Base-by-base conservation (phyloP, 192 early-diverging fungal species). In the Coemansia umbellata region DNA sequence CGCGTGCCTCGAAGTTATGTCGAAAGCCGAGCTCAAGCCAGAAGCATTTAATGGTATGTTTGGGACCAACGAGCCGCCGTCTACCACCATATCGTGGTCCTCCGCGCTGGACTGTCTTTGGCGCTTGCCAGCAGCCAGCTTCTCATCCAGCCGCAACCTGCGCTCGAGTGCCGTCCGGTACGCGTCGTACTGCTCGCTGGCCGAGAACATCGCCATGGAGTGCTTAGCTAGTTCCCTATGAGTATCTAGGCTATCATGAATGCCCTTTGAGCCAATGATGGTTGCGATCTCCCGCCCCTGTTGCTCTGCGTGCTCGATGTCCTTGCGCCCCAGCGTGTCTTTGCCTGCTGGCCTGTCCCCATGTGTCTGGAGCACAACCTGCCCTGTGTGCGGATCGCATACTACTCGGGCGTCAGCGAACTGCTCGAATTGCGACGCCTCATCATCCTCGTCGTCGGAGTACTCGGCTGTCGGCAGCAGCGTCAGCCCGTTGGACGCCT, bases 291-390 rank as follows among this genome's bases (percentile, higher is more conserved):
- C 32, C 1, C 10, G 15, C 4, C 68, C 68, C 18, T 64, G 82
- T 42, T 82, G 27, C 44, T 70, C 42, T 26, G 79, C 53, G 9
- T 87, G 53, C 65, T 67, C 5, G 49, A 64, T 10, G 50, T 84
- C 52, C 43, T 77, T 8, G 5, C 22, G 39, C 26, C 47, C 26
- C 7, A 45, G 33, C 33, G 33, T 7, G 11, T 27, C 14, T 10
- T 45, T 43, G 10, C 18, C 23, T 26, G 22, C 31, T 21, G 39
- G 4, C 43, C n/a, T 18, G 10, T 35, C 33, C 33, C n/a, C 33
- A 8, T 14, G 33, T 14, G 10, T 8, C 37, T 5, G 59, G 24
- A 63, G 26, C 9, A 50, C 52, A 1, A 37, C 50, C 28, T 61
- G 41, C 15, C 58, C 66, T 2, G 42, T 62, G 5, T 53, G 43